phyloP scores from a whole-genome alignment of 2,329 filamentous ascomycete genomes.

The Metarhizium sp. region DNA sequence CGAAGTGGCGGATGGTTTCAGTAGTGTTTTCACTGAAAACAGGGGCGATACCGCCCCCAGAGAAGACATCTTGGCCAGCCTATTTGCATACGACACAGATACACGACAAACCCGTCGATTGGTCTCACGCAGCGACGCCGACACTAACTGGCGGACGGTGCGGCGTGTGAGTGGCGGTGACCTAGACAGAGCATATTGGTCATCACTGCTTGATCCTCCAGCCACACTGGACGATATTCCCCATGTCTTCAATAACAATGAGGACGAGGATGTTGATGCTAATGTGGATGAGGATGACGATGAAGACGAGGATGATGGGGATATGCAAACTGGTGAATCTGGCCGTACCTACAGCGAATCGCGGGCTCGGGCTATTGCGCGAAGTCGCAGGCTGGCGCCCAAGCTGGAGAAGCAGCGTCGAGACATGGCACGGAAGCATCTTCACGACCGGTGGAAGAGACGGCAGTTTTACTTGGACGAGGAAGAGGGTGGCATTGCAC shows the following conservation, averaged over 20 bases:
- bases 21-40: slow-evolving; percentile 49
- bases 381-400: slow-evolving; percentile 24
- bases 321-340: slow-evolving; percentile 6
- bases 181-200: slow-evolving; percentile 30
- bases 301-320: slow-evolving; percentile 12
- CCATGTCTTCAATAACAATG: slow-evolving; percentile 25
- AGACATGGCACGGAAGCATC: slow-evolving; percentile 38
- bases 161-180: slow-evolving; percentile 20
- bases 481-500: slow-evolving; percentile 65
- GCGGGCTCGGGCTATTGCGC: slow-evolving; percentile 26
- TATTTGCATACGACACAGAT: slow-evolving; percentile 33
- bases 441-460: slow-evolving; percentile 66
- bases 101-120: slow-evolving; percentile 19
- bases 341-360: slow-evolving; percentile 29
- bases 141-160: slow-evolving; percentile 26
- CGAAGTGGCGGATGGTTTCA: slow-evolving; percentile 49
- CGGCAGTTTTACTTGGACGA: slow-evolving; percentile 77
- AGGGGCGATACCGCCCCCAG: slow-evolving; percentile 50
- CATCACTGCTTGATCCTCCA: slow-evolving; percentile 36
- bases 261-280: slow-evolving; percentile 15
- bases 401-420: slow-evolving; percentile 30
- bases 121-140: slow-evolving; percentile 19
- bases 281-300: slow-evolving; percentile 18
- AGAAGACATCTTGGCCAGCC: slow-evolving; percentile 47
- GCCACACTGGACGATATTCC: slow-evolving; percentile 33